Evolutionary conservation across 176 grass and related monocot genomes (phyloP).

Genomic region (Guadua angustifolia): DNA sequence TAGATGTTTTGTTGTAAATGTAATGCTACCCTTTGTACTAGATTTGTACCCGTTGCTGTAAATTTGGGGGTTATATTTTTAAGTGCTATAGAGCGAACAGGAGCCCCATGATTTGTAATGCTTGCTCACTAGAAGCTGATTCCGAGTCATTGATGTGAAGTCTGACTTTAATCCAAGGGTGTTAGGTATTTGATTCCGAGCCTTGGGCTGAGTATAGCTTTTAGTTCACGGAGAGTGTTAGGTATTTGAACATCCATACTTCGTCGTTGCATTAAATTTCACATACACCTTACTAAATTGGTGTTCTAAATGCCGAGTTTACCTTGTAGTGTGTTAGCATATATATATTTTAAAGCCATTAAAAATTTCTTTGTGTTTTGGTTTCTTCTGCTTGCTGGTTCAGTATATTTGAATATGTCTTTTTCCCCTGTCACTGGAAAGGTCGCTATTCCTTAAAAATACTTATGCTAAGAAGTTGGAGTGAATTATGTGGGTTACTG

Average conservation of each 20-base stretch:
- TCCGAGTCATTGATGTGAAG: background rate
- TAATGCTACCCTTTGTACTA: background rate
- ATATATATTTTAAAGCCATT: background rate
- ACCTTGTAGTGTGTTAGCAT: background rate
- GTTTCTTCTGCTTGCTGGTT: background rate
- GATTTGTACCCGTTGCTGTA: background rate
- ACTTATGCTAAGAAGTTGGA: background rate
- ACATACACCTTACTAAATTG: constrained; percentile 14
- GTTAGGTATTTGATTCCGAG: background rate
- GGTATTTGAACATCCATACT: background rate
- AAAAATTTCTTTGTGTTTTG: background rate
- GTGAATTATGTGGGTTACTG: constrained; percentile 17
- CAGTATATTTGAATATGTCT: background rate
- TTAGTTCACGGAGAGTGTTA: background rate
- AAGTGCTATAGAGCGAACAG: background rate
- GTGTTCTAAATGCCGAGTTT: constrained; percentile 5
- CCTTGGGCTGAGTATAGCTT: background rate
- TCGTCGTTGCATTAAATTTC: background rate
- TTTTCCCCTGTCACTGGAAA: background rate
- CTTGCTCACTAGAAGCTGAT: background rate
- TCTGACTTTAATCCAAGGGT: background rate
- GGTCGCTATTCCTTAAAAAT: background rate
- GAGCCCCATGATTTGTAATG: background rate
- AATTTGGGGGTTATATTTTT: background rate
- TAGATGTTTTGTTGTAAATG: constrained; percentile 9